These are phyloP conservation scores for Calocybe cyanea DNA, from an alignment of 768 basidiomycete genomes.

Conservation along the genomic window DNA sequence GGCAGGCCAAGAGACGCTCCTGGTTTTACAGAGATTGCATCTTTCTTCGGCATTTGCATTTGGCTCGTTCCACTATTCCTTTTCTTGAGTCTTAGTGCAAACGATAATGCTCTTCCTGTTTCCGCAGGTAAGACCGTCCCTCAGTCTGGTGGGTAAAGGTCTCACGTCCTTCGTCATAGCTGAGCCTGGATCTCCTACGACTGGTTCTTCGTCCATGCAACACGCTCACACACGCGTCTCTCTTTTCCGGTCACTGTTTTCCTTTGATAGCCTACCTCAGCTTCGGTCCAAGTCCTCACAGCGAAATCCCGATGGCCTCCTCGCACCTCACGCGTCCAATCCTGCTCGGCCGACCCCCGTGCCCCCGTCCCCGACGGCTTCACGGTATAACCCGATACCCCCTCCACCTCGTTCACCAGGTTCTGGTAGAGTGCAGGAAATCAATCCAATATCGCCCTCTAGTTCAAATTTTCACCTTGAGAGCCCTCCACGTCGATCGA, in stretches of 20 bases:
- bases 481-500: constrained; percentile 36
- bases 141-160: background rate
- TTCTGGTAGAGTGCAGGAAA: constrained; percentile 25
- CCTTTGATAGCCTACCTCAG: constrained; percentile 34
- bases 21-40: constrained; percentile 71
- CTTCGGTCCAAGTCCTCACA: constrained; percentile 42
- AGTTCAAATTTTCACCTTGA: constrained; percentile 35
- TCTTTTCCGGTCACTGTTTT: constrained; percentile 64
- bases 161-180: constrained; percentile 18
- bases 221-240: constrained; percentile 41
- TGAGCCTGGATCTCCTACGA: constrained; percentile 39
- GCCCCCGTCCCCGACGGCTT: constrained; percentile 24
- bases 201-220: constrained; percentile 20
- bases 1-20: constrained; percentile 31
- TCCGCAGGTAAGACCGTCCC: constrained; percentile 41
- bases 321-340: constrained; percentile 58
- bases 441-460: constrained; percentile 26
- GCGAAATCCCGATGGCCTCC: constrained; percentile 60
- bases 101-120: constrained; percentile 90
- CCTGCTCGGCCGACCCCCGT: constrained; percentile 31
- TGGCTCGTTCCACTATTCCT: constrained; percentile 90
- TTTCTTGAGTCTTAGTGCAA: constrained; percentile 93
- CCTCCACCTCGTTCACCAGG: constrained; percentile 38
- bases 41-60: constrained; percentile 83
- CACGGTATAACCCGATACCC: constrained; percentile 15